Evolutionary conservation across 176 grass and related monocot species (phyloP).

Genomic region (Oropetium thomaeum): DNA sequence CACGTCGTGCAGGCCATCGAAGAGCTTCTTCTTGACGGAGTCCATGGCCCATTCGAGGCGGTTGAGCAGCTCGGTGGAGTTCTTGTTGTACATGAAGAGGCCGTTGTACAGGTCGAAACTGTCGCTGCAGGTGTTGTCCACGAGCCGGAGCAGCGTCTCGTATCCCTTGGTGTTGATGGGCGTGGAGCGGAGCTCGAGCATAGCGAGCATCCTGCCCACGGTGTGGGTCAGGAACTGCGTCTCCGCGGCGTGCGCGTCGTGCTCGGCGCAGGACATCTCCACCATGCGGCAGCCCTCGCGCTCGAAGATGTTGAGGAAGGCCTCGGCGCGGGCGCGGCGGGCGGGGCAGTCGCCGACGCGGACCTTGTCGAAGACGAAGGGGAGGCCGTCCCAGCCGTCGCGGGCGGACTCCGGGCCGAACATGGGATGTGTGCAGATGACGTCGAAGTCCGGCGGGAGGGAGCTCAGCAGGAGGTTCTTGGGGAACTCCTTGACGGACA

Average conservation of each 20-base stretch:
- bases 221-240: constrained; percentile 86
- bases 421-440: constrained; percentile 95
- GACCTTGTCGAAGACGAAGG: constrained; percentile 84
- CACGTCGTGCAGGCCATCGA: constrained; percentile 64
- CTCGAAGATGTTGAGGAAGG: constrained; percentile 78
- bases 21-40: constrained; percentile 74
- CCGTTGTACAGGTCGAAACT: constrained; percentile 95
- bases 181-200: constrained; percentile 50
- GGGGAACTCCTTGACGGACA: constrained; percentile 95
- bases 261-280: constrained; percentile 75
- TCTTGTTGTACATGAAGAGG: constrained; percentile 96
- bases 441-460: constrained; percentile 63
- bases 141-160: constrained; percentile 75
- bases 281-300: constrained; percentile 91
- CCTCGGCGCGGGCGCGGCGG: constrained; percentile 46
- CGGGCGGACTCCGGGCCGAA: constrained; percentile 85
- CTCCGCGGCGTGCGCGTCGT: constrained; percentile 82
- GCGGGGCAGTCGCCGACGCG: constrained; percentile 53
- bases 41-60: constrained; percentile 75
- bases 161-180: constrained; percentile 71
- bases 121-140: constrained; percentile 88
- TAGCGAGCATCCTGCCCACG: constrained; percentile 67
- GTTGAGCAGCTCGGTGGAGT: constrained; percentile 80
- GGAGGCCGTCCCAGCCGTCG: constrained; percentile 78
- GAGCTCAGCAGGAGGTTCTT: constrained; percentile 68